These are phyloP conservation scores for Cylindrotheca closterium DNA, from an alignment of 108 stramenopile species.

Conservation along the genomic window DNA sequence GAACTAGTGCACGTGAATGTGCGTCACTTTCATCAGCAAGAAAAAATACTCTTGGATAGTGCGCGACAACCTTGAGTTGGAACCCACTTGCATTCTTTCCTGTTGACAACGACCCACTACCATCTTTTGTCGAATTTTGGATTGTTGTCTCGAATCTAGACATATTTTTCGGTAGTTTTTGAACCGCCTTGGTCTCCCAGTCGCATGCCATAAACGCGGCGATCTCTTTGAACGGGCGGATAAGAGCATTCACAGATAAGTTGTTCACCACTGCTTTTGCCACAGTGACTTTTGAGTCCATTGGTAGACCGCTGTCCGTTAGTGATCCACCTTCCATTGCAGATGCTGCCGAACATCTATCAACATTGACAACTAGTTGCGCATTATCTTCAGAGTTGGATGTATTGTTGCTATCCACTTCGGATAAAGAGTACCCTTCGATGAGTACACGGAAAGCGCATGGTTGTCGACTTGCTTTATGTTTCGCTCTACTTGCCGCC, in stretches of 20 bases:
- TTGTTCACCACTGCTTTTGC: conserved; percentile 47
- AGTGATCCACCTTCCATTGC: conserved; percentile 4
- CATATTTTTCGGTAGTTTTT: too few relatives aligned
- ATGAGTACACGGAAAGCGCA: conserved; percentile 55
- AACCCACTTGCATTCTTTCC: conserved; percentile 17
- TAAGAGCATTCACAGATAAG: conserved; percentile 51
- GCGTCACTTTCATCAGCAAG: conserved; percentile 68
- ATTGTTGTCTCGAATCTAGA: conserved; percentile 3
- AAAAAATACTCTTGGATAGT: conserved; percentile 76
- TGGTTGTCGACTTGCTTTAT: conserved; percentile 26
- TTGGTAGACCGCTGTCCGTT: conserved; percentile 9
- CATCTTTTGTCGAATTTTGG: too few relatives aligned
- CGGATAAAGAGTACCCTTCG: conserved; percentile 40
- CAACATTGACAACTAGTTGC: conserved; percentile 42
- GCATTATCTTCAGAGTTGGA: conserved; percentile 6
- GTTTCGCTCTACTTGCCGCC: conserved; percentile 5
- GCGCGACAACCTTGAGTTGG: conserved; percentile 52
- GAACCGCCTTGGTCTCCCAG: conserved; percentile 16
- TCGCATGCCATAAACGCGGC: conserved; percentile 40
- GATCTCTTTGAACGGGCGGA: conserved; percentile 48
- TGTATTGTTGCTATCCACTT: conserved; percentile 2
- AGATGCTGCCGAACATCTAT: conserved; percentile 30
- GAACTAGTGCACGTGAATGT: conserved; percentile 61
- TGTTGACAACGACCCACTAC: background rate
- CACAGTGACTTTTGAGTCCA: conserved; percentile 26